Evolutionary conservation across 116 monocot species (phyloP), one percentile per base, ranked within the genome.

Genomic region (Posidonia oceanica): DNA sequence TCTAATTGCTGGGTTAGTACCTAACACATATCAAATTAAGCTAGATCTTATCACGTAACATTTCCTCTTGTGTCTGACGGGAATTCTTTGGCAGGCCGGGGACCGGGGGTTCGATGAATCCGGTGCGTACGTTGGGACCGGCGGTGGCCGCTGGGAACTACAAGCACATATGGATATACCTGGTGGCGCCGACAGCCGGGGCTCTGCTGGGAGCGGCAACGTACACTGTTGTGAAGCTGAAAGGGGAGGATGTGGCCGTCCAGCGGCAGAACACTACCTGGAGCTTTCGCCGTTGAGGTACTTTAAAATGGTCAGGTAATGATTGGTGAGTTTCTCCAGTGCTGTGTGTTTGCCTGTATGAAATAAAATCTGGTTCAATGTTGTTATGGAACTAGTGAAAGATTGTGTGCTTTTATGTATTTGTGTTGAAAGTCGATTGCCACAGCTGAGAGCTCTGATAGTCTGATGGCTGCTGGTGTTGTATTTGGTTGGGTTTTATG

Each of bases 101-200:
- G 42, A 96, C 72, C 5, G 91, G 91, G 0, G 91, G 73, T 66
- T 96, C 96, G 17, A 96, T 96, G 96, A 96, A 96, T 52, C 96
- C 96, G 7, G 95, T 88, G 48, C 74, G 95, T 14, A 95, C 95
- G 5, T 64, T 95, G 12, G 95, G 95, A 5, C 95, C 95, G 23
- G 95, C 95, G 17, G 69, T 95, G 10, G 95, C 91, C 2, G 78
- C 91, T 4, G 91, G 96, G 7, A 96, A 96, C 80, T 96, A 88
- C 85, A 79, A 70, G 53, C 86, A 85, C 48, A 76, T 96, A 54
- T 96, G 96, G 96, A 88, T 91, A 66, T 96, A 96, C 56, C 54
- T 91, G 4, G 74, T 91, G 41, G 88, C 96, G 1, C 96, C 88
- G 13, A 84, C 83, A 0, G 62, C 52, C 8, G 96, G 91, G 5